These are phyloP conservation scores for Geosmithia morbida DNA, from an alignment of 2,329 filamentous ascomycete species.

Conservation along the genomic window DNA sequence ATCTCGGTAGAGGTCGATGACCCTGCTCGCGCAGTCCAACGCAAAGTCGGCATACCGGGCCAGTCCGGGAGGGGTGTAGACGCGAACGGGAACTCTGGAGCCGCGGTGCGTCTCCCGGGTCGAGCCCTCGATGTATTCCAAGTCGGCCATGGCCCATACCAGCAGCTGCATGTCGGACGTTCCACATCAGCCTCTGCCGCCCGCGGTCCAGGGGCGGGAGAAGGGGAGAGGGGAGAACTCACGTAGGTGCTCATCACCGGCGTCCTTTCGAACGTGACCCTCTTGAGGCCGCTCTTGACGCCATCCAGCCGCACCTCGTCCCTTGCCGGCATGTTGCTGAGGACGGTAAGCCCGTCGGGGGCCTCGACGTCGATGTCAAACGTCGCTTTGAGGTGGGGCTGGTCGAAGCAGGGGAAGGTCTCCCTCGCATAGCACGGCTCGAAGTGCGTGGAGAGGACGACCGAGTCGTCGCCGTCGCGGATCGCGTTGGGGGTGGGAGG, in stretches of 20 bases:
- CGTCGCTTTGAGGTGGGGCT: constrained; percentile 91
- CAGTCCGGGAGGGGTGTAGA: constrained; percentile 91
- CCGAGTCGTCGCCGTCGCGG: constrained; percentile 53
- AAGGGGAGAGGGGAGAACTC: background rate
- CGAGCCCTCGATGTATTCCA: constrained; percentile 88
- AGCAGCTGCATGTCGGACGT: constrained; percentile 31
- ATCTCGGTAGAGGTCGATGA: constrained; percentile 94
- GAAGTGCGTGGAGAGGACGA: constrained; percentile 87
- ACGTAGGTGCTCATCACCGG: constrained; percentile 80
- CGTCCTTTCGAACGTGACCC: constrained; percentile 67
- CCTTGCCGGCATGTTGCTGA: constrained; percentile 94
- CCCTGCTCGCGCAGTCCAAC: constrained; percentile 78
- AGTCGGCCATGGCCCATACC: constrained; percentile 92
- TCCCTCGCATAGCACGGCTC: constrained; percentile 90
- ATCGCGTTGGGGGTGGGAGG: constrained; percentile 61
- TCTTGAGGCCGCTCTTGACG: constrained; percentile 49
- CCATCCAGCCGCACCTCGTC: constrained; percentile 29
- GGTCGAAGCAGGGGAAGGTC: constrained; percentile 96
- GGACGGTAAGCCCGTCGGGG: constrained; percentile 71
- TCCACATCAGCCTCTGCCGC: background rate
- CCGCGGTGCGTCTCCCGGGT: constrained; percentile 86
- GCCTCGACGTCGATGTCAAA: constrained; percentile 92
- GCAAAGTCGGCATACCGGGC: constrained; percentile 86
- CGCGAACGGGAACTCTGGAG: constrained; percentile 79
- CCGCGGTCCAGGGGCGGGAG: background rate